Percentiles rank a stretch among this genome's conserved stretches.
Evolutionary conservation across 306 rosid species (phyloP).

Genomic region (Delonix regia): DNA sequence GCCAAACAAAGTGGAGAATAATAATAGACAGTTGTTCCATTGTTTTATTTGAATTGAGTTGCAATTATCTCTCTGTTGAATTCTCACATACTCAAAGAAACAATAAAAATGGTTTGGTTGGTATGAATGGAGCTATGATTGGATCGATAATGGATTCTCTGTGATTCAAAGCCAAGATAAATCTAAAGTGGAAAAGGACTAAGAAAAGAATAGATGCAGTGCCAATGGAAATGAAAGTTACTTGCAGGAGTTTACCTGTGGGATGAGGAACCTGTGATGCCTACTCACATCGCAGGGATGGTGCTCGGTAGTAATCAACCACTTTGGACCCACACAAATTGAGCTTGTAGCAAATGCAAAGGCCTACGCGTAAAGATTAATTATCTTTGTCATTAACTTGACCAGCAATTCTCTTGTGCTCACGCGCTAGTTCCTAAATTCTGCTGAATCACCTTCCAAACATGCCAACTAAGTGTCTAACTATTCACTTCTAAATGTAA

Average conservation of each 20-base stretch:
- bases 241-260: background rate
- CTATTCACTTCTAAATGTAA: too few species aligned
- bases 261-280: background rate
- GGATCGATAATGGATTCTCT: background rate
- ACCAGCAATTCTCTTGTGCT: background rate
- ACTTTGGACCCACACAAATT: background rate
- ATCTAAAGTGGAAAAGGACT: background rate
- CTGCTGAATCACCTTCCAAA: background rate
- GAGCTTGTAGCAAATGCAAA: background rate
- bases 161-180: background rate
- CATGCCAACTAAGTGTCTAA: too few species aligned
- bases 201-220: background rate
- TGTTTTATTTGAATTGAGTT: background rate
- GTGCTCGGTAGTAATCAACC: conserved; percentile 11
- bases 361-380: background rate
- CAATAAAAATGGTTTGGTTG: background rate
- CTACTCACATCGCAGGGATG: too few species aligned
- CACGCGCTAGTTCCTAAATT: conserved; percentile 3
- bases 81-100: too few species aligned
- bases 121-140: background rate
- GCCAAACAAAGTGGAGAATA: background rate
- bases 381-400: background rate
- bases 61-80: too few species aligned
- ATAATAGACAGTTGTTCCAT: background rate
- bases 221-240: background rate